These are phyloP conservation scores for Euphorbia pulcherrima DNA, from an alignment of 345 rosid genomes.

Conservation along the genomic window DNA sequence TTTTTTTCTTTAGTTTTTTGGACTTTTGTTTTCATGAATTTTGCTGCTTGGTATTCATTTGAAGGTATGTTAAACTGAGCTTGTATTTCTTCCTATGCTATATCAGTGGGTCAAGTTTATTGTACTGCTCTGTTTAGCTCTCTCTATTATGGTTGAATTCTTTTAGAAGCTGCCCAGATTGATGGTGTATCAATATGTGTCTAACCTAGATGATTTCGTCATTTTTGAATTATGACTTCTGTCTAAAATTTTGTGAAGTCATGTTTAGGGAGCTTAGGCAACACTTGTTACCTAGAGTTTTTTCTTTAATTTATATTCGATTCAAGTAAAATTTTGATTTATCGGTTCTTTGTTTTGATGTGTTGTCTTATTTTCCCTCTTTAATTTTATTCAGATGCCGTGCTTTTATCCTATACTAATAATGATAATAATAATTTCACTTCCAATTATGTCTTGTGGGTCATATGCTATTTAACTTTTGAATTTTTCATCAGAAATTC, in stretches of 20 bases:
- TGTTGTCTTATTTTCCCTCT: background rate
- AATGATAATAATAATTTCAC: background rate
- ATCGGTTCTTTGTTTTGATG: background rate
- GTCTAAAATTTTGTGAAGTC: background rate
- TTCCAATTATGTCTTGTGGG: background rate
- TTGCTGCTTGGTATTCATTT: background rate
- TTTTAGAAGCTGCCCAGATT: background rate
- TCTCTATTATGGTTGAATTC: background rate
- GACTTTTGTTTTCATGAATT: conserved; percentile 7
- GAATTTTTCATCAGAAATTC: background rate
- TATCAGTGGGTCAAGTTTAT: background rate
- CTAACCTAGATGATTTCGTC: conserved; percentile 6
- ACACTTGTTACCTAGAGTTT: background rate
- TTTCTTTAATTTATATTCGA: background rate
- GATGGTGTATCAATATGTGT: background rate
- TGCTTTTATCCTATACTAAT: background rate
- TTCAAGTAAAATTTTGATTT: background rate
- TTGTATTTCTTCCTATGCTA: background rate
- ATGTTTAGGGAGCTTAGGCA: background rate
- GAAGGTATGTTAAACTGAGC: background rate
- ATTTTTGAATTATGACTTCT: background rate
- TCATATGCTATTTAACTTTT: background rate
- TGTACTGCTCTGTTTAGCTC: background rate
- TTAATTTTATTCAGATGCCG: background rate
- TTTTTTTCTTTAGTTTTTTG: background rate